Percentiles rank a stretch among this genome's conserved stretches.
Evolutionary conservation across 768 basidiomycete genomes (phyloP).

Genomic region (Rhodocollybia butyracea): DNA sequence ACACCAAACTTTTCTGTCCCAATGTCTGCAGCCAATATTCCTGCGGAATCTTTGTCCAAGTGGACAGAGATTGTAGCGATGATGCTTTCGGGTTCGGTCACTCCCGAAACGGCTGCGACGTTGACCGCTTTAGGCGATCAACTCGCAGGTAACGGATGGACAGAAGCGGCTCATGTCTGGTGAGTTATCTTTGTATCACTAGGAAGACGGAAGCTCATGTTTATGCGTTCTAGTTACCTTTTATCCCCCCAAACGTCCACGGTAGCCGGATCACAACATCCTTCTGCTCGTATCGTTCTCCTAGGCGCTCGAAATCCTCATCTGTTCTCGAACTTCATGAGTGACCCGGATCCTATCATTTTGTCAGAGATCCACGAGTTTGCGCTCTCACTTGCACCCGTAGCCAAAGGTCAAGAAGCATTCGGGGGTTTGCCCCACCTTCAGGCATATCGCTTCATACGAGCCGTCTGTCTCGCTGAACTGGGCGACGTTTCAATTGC

Average conservation of each 20-base stretch:
- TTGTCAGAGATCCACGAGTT: slow-evolving; percentile 93
- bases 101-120: slow-evolving; percentile 66
- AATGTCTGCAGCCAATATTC: slow-evolving; percentile 42
- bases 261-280: slow-evolving; percentile 67
- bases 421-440: slow-evolving; percentile 82
- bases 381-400: slow-evolving; percentile 71
- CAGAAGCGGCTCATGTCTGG: slow-evolving; percentile 92
- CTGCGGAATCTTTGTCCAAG: slow-evolving; percentile 58
- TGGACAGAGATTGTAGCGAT: slow-evolving; percentile 90
- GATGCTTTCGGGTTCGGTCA: slow-evolving; percentile 70
- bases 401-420: slow-evolving; percentile 80
- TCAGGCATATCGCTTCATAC: slow-evolving; percentile 82
- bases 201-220: background rate
- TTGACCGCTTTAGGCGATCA: slow-evolving; percentile 84
- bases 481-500: slow-evolving; percentile 76
- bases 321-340: slow-evolving; percentile 45
- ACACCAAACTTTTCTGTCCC: slow-evolving; percentile 60
- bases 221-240: slow-evolving; percentile 59
- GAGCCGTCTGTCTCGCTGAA: slow-evolving; percentile 76
- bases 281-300: slow-evolving; percentile 65
- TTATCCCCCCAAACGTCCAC: slow-evolving; percentile 80
- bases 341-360: slow-evolving; percentile 73
- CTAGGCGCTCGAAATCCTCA: slow-evolving; percentile 67
- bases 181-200: slow-evolving; percentile 32
- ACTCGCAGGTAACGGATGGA: slow-evolving; percentile 65